phyloP scores from a whole-genome alignment of 208 protist genomes.

The Trichomonas gallinae region DNA sequence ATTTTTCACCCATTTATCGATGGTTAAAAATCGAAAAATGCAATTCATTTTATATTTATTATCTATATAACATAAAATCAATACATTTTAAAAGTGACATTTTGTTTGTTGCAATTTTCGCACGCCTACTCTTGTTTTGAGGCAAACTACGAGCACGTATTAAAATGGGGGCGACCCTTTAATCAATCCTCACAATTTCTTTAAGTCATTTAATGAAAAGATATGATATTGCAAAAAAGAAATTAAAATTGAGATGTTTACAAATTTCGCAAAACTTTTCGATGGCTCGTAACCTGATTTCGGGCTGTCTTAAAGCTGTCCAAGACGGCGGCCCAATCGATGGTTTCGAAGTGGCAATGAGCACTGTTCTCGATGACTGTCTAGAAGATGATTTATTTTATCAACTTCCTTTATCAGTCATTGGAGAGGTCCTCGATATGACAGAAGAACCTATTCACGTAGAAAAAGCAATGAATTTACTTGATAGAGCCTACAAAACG shows the following conservation, averaged over 20 bases:
- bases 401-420: neutral
- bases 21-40: too few relatives aligned
- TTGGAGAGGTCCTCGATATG: neutral
- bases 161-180: too few relatives aligned
- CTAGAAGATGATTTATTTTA: neutral
- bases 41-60: too few relatives aligned
- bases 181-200: too few relatives aligned
- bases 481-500: neutral
- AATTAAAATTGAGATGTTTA: neutral
- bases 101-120: too few relatives aligned
- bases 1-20: too few relatives aligned
- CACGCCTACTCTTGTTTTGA: too few relatives aligned
- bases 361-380: neutral
- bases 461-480: neutral
- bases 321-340: neutral
- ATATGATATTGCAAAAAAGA: too few relatives aligned
- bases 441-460: neutral
- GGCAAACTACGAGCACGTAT: too few relatives aligned
- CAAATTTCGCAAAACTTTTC: neutral
- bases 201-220: too few relatives aligned
- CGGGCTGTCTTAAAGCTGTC: neutral
- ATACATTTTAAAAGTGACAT: too few relatives aligned
- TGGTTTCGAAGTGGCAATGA: neutral
- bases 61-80: too few relatives aligned
- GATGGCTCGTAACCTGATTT: neutral